Percentiles rank a stretch among this genome's conserved stretches.
Conservation (phyloP, 2,329 filamentous ascomycete species). For the Colletotrichum karsti region DNA sequence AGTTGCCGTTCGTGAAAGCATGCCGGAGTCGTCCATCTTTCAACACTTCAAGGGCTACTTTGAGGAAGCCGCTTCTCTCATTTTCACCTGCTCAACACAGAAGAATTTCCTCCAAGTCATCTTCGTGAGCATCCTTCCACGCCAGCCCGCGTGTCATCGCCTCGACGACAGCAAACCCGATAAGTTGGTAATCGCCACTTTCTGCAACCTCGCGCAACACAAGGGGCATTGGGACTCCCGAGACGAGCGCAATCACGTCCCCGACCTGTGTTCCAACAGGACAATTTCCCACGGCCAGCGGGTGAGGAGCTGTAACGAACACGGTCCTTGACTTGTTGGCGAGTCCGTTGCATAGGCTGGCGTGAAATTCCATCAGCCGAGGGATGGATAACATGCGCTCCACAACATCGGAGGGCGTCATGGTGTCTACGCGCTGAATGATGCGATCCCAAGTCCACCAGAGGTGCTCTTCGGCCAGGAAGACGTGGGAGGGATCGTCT, state of each 20-base stretch:
- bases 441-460: background rate
- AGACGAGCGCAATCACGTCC: background rate
- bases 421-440: background rate
- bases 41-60: too few relatives aligned
- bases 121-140: background rate
- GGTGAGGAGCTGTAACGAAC: background rate
- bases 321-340: background rate
- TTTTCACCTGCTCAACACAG: background rate
- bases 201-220: background rate
- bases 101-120: background rate
- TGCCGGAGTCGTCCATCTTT: too few relatives aligned
- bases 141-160: background rate
- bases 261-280: background rate
- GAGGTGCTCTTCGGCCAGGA: background rate
- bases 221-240: background rate
- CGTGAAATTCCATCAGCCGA: background rate
- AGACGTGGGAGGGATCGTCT: background rate
- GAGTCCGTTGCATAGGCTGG: background rate
- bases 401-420: background rate
- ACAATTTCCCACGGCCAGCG: background rate
- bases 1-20: too few relatives aligned
- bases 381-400: background rate
- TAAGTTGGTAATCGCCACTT: background rate
- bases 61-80: too few relatives aligned
- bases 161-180: background rate